Evolutionary conservation across 306 rosid genomes (phyloP), one percentile per base, ranked within the genome.

Genomic region (Trichosanthes truncata): DNA sequence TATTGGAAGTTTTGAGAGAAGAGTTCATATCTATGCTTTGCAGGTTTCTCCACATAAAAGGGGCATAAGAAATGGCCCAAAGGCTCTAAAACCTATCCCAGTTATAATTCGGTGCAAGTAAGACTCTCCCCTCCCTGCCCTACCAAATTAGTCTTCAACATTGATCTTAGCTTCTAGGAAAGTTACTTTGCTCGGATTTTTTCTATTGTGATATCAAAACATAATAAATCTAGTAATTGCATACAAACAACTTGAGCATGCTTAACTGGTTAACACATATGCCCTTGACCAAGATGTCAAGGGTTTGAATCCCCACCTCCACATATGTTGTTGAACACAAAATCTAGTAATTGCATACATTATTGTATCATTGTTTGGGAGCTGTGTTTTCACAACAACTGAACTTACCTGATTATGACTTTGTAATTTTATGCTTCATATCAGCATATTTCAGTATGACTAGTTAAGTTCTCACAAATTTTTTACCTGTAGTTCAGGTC

Each of bases 21-120:
- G 17, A 40, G 13, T 77, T 40, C 25, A 25, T 25, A 15, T 48
- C 31, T 31, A 29, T 66, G 15, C 66, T 65, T 41, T 79, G 81
- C 63, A 79, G 81, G 79, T 69, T 71, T 84, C 91, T 75, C 85
- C 48, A 51, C 90, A 90, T 86, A 88, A 71, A 87, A 88, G 86
- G 86, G 92, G 92, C 77, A 86, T 91, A 80, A 83, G 97, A 78
- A 91, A 91, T 84, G 98, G 94, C 26, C 97, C 97, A 5, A 94
- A 82, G 87, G 98, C 97, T 74, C 74, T 92, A 75, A 90, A 94
- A 83, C 97, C 97, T 38, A 72, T 76, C 78, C 97, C 96, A 1
- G 96, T 94, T 72, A 89, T 94, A 63, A 77, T 89, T 61, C 83
- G 89, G 46, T 93, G 97, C 96, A 89, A 77, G 99, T 93, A 84